Base-by-base conservation (phyloP, 2,329 filamentous ascomycete genomes). In the Dothideomycetes sp. region DNA sequence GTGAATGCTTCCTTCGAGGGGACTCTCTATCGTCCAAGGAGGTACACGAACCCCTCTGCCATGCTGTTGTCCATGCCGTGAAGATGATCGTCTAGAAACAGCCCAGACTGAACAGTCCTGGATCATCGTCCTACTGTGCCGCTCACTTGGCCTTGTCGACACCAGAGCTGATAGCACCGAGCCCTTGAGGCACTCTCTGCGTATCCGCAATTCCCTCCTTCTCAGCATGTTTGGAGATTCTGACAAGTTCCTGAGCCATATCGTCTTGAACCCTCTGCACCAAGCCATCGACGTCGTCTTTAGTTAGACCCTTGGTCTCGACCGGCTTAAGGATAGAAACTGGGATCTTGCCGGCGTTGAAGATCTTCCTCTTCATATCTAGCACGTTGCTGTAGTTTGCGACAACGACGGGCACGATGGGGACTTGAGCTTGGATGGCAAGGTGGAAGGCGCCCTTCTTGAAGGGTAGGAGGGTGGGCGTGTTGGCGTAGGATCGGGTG, bases 361-460 rank as follows among this genome's bases (percentile, higher is more conserved):
- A 66, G 4, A 52, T 51, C 54, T 59, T 61, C 46, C 50, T 56
- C 57, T 65, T 64, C 14, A 67, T 49, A 43, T 66, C 63, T 24
- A 71, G 45, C 3, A 72, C 57, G 44, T 70, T 59, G 45, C 50
- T 57, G 51, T 72, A 72, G 49, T 70, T 71, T 15, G 65, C 68
- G n/a, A 62, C 59, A 2, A 70, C 68, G 27, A 93, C 73, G 0
- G 91, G 91, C 3, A 98, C 81, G 52, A 98, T 84, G 18, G 88
- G 88, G 4, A 95, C 91, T 49, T 86, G 83, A 2, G 89, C 89
- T 69, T 96, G 84, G 15, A 98, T 77, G 34, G 91, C 91, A 24
- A 98, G 73, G 61, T 98, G 89, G 64, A 98, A 98, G 34, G 89
- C 91, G 44, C 91, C 91, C 70, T 98, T 98, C 68, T 98, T 98